Base-by-base conservation (phyloP, 1,284 basidiomycete species). In the Melampsora americana region DNA sequence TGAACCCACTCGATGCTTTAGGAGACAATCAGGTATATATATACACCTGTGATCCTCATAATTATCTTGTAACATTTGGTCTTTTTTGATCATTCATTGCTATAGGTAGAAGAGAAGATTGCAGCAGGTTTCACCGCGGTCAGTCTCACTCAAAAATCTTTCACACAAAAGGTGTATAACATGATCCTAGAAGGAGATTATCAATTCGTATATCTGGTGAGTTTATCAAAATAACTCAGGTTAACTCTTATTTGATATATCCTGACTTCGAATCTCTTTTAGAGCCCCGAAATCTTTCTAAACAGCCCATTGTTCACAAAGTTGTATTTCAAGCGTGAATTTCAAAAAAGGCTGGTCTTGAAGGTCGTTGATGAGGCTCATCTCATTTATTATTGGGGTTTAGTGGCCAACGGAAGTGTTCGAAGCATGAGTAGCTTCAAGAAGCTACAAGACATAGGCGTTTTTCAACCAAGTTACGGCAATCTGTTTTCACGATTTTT, bases 401-500 rank as follows among this genome's bases (percentile, higher is more conserved):
- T 60, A 23, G 42, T 26, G 5, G 48, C 48, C 11, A 68, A 20
- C 14, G 46, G 66, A 16, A 35, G 26, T 23, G 20, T 28, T 3
- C 14, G 30, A 20, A 61, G 26, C 20, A 16, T 35, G 12, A 16
- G 20, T 9, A 16, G 23, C 7, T 39, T n/a, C 23, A 42, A 42
- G 3, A 30, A 18, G 26, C 16, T 42, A 11, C 23, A 70, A 30
- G 69, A 70, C 16, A 30, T 16, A 2, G 26, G 11, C 2, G 46
- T 44, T 1, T 70, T 70, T 28, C 2, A 35, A 3, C 69, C 69
- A 16, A 39, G 18, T 3, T 71, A 71, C 46, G 60, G 69, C 2
- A 71, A 64, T 16, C 42, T 64, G 7, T 53, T 35, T 46, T n/a
- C 18, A 20, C 32, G 28, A 0, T 30, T 70, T 26, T 18, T 70